A percentile compares a stretch with the other conserved stretches of the same genome.
These are phyloP conservation scores for Lipomyces anomalus DNA, from an alignment of 805 yeast genomes.

Conservation along the genomic window DNA sequence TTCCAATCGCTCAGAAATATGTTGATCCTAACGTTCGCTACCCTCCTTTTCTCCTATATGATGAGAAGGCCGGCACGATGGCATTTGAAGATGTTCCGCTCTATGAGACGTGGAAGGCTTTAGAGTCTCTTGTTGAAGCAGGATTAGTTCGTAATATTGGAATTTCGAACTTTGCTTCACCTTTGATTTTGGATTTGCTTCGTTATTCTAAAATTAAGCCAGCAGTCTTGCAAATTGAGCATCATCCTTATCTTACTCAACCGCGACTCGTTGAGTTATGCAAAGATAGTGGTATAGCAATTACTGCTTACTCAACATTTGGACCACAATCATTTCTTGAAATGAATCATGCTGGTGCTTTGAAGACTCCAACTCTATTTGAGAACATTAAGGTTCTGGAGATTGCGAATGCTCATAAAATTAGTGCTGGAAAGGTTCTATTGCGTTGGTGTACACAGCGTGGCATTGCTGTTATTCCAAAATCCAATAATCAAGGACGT, in stretches of 20 bases:
- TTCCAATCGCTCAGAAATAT: slow-evolving; percentile 78
- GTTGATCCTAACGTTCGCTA: slow-evolving; percentile 72
- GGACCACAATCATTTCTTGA: slow-evolving; percentile 79
- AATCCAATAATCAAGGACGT: slow-evolving; percentile 66
- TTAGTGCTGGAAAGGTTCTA: slow-evolving; percentile 61
- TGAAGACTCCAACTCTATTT: slow-evolving; percentile 49
- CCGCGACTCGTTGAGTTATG: slow-evolving; percentile 54
- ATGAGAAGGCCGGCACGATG: slow-evolving; percentile 40
- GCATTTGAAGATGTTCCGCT: slow-evolving; percentile 55
- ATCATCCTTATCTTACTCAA: slow-evolving; percentile 84
- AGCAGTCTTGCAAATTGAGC: slow-evolving; percentile 78
- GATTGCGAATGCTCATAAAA: slow-evolving; percentile 51
- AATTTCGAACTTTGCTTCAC: slow-evolving; percentile 62
- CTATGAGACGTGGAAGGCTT: slow-evolving; percentile 65
- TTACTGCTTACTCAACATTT: slow-evolving; percentile 75
- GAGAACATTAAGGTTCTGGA: slow-evolving; percentile 47
- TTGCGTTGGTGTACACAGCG: slow-evolving; percentile 82
- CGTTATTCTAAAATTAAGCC: slow-evolving; percentile 34
- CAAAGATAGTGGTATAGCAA: slow-evolving; percentile 51
- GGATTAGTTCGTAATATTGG: slow-evolving; percentile 61
- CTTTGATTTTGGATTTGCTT: slow-evolving; percentile 54
- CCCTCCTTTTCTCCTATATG: slow-evolving; percentile 71
- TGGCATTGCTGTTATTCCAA: slow-evolving; percentile 69
- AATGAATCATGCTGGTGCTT: slow-evolving; percentile 49
- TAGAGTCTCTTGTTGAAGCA: slow-evolving; percentile 62